phyloP scores from a whole-genome alignment of 176 grass and related monocot genomes.

The Thinopyrum elongatum region DNA sequence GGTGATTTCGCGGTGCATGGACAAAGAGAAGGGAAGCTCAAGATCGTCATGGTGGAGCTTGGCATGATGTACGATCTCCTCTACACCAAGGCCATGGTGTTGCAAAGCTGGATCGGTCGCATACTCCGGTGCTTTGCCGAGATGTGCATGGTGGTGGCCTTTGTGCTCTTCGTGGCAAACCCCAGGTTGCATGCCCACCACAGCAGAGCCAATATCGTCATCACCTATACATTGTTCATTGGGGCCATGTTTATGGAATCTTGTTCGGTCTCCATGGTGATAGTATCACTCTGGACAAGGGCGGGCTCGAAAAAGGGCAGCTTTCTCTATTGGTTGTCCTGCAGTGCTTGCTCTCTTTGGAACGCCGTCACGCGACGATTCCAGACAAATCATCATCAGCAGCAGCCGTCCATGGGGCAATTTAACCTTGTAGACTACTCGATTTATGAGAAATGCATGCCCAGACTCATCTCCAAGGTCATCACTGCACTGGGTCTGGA shows the following conservation, averaged over 20 bases:
- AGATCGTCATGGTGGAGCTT: neutral
- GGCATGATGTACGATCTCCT: constrained; percentile 1
- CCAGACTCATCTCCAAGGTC: too few species aligned
- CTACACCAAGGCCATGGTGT: constrained; percentile 17
- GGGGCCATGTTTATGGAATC: neutral
- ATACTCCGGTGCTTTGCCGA: neutral
- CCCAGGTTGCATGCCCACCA: too few species aligned
- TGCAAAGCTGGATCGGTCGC: neutral
- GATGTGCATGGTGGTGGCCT: neutral
- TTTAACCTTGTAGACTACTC: neutral
- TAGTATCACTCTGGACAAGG: neutral
- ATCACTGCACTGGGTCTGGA: too few species aligned
- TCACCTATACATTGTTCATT: neutral
- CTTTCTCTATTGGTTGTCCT: neutral
- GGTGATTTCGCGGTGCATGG: accelerated
- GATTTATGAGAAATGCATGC: neutral
- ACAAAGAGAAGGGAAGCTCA: neutral
- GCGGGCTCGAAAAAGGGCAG: neutral
- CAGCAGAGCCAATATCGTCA: neutral
- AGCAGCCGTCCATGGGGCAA: neutral
- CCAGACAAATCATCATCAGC: too few species aligned
- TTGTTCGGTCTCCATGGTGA: neutral
- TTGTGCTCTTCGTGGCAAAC: neutral
- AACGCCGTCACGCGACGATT: neutral
- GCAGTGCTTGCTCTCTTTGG: neutral